Percentiles rank a stretch among this genome's conserved stretches.
phyloP scores from a whole-genome alignment of 2,329 filamentous ascomycete genomes.

The Aspergillus hiratsukae region DNA sequence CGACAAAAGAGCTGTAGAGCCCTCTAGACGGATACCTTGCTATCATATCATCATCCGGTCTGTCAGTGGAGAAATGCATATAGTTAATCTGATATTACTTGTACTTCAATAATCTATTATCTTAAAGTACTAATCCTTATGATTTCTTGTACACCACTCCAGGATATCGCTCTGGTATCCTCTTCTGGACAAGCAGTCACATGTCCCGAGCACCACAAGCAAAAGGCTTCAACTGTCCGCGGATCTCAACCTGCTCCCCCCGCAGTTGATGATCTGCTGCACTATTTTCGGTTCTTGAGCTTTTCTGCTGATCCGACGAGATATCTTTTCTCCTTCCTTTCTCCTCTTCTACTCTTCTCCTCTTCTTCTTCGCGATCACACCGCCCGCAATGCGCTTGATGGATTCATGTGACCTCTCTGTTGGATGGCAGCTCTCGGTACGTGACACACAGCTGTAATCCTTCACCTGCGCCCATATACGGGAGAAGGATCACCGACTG shows the following conservation, averaged over 20 bases:
- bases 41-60: background rate
- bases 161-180: background rate
- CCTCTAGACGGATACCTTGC: no score
- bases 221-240: constrained; percentile 14
- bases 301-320: background rate
- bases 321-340: background rate
- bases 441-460: constrained; percentile 10
- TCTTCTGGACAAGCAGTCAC: constrained; percentile 5
- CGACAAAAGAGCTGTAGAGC: no score
- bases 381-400: constrained; percentile 29
- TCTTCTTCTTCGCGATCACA: constrained; percentile 8
- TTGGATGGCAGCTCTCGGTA: constrained; percentile 52
- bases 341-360: constrained; percentile 3
- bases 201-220: constrained; percentile 12
- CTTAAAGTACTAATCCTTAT: background rate
- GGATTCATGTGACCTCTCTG: constrained; percentile 31
- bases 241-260: constrained; percentile 5
- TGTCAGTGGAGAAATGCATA: background rate
- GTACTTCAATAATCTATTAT: background rate
- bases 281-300: background rate
- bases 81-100: background rate
- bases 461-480: background rate
- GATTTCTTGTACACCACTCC: background rate
- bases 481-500: background rate
- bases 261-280: constrained; percentile 2